These are phyloP conservation scores for Fraxinus anomala DNA, from an alignment of 257 asterid species.

Conservation along the genomic window DNA sequence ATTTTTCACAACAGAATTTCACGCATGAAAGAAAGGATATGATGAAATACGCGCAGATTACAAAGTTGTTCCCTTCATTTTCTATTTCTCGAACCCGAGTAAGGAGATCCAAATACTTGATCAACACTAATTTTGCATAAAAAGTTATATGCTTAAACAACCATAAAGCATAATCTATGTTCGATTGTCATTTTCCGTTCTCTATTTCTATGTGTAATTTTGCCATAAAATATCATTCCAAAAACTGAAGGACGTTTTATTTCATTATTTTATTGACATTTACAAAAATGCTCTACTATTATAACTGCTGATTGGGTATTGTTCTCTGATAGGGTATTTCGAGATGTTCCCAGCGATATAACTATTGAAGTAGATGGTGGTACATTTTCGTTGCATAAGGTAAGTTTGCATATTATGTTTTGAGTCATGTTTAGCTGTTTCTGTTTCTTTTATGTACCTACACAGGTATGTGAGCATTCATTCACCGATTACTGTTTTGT, in stretches of 20 bases:
- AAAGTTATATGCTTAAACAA: background rate
- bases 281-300: constrained; percentile 8
- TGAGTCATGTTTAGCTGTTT: background rate
- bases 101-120: background rate
- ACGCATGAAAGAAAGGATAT: background rate
- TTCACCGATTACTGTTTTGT: background rate
- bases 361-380: constrained; percentile 76
- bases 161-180: background rate
- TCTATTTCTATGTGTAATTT: background rate
- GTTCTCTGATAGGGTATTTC: constrained; percentile 67
- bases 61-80: background rate
- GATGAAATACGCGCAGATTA: background rate
- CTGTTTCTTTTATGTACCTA: background rate
- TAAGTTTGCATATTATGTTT: constrained; percentile 25
- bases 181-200: background rate
- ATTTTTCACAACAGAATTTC: background rate
- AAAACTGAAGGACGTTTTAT: constrained; percentile 2
- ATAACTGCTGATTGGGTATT: constrained; percentile 30
- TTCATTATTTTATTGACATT: constrained; percentile 7
- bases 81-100: background rate
- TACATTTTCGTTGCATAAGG: constrained; percentile 84
- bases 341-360: constrained; percentile 94
- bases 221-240: background rate
- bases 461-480: background rate
- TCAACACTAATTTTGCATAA: background rate